phyloP scores from a whole-genome alignment of 2,329 filamentous ascomycete species.

The Talaromyces rugulosus region DNA sequence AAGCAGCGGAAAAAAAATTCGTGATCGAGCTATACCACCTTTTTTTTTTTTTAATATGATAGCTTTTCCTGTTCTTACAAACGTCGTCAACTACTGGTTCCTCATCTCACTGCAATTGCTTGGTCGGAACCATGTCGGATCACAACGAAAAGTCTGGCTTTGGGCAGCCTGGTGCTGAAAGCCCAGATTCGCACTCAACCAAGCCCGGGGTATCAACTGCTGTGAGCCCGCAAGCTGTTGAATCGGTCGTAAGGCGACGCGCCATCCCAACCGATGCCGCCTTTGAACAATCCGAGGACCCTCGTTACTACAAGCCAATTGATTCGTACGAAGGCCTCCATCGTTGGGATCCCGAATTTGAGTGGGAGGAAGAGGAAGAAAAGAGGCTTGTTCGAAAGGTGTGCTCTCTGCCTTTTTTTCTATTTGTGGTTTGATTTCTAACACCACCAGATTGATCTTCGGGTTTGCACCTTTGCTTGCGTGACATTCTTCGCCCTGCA shows the following conservation, averaged over 20 bases:
- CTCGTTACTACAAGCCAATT: constrained; percentile 36
- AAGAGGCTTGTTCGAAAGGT: constrained; percentile 37
- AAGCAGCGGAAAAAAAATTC: not conserved
- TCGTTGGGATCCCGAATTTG: constrained; percentile 45
- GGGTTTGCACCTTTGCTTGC: constrained; percentile 44
- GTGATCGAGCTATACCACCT: not conserved
- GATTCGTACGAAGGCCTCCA: constrained; percentile 45
- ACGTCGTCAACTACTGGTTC: not conserved
- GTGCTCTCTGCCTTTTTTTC: not conserved
- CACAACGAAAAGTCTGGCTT: not conserved
- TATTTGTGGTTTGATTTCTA: not conserved
- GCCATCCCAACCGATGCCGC: constrained; percentile 19
- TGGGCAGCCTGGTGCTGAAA: not conserved
- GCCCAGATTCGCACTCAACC: not conserved
- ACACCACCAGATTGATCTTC: constrained; percentile 32
- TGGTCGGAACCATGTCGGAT: not conserved
- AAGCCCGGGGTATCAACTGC: constrained; percentile 10
- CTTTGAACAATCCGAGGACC: constrained; percentile 33
- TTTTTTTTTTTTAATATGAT: not conserved
- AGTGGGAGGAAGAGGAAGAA: constrained; percentile 44
- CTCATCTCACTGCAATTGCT: not conserved
- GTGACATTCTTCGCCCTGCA: constrained; percentile 63
- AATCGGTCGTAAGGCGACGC: constrained; percentile 3
- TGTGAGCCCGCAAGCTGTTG: not conserved
- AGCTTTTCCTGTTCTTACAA: not conserved